Conservation (phyloP, 495 filamentous ascomycete species). For the Darksidea phi region DNA sequence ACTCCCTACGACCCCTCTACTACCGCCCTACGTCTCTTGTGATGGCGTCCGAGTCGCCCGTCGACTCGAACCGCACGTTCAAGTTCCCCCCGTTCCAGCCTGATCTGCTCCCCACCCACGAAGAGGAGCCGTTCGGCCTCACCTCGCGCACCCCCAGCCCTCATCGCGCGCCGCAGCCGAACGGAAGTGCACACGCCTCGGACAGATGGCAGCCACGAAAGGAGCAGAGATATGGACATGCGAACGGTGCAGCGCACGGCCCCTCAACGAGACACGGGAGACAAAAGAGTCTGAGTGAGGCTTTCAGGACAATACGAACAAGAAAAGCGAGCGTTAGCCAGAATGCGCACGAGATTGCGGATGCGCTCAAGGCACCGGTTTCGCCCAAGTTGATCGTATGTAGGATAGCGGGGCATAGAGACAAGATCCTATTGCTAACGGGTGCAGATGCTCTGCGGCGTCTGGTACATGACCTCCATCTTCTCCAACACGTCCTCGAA, state of each 20-base stretch:
- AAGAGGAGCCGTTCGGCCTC: constrained; percentile 26
- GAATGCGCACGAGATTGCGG: constrained; percentile 89
- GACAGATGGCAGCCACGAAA: constrained; percentile 53
- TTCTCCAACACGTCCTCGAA: constrained; percentile 97
- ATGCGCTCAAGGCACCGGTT: constrained; percentile 84
- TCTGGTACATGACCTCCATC: constrained; percentile 94
- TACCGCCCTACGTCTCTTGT: constrained; percentile 9
- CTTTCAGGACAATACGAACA: constrained; percentile 73
- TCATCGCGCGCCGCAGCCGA: constrained; percentile 7
- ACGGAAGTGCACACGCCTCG: constrained; percentile 21
- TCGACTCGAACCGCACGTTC: constrained; percentile 27
- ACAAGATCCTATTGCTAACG: constrained; percentile 15
- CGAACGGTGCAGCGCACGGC: constrained; percentile 50
- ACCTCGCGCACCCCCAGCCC: constrained; percentile 32
- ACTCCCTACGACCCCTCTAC: constrained; percentile 1
- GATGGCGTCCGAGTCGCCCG: constrained; percentile 32
- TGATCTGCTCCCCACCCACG: constrained; percentile 34
- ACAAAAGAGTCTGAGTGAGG: constrained; percentile 83
- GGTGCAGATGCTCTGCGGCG: constrained; percentile 68
- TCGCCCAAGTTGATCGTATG: constrained; percentile 84
- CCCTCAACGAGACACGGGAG: constrained; percentile 53
- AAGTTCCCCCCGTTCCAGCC: constrained; percentile 38
- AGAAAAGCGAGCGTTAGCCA: constrained; percentile 80
- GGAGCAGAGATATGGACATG: constrained; percentile 50
- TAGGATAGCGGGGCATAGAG: constrained; percentile 29